These are phyloP conservation scores for Paulownia fortunei DNA, from an alignment of 257 asterid species.

Conservation along the genomic window DNA sequence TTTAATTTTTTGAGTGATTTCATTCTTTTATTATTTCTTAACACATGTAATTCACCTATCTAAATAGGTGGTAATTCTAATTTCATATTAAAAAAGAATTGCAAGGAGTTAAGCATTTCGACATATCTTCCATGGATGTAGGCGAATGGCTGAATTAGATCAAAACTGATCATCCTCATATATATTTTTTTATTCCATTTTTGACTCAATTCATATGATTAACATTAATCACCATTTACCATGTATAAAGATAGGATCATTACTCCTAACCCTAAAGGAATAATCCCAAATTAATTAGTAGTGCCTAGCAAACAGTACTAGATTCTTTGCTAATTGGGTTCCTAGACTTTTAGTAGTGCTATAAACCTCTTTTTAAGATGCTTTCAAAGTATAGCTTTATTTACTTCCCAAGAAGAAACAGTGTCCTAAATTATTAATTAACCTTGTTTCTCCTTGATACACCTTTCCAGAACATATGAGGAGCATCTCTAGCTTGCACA, in stretches of 20 bases:
- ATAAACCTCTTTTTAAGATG: constrained; percentile 22
- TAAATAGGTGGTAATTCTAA: too few relatives aligned
- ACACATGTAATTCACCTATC: too few relatives aligned
- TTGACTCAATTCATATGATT: too few relatives aligned
- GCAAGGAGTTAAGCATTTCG: too few relatives aligned
- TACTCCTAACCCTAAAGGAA: background rate
- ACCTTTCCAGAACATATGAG: constrained; percentile 19
- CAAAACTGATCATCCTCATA: too few relatives aligned
- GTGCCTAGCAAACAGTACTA: background rate
- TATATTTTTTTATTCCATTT: too few relatives aligned
- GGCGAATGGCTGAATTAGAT: too few relatives aligned
- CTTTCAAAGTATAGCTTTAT: background rate
- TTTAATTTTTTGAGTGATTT: too few relatives aligned
- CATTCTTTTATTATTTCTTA: too few relatives aligned
- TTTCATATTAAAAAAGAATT: too few relatives aligned
- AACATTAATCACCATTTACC: background rate
- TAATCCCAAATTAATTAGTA: background rate
- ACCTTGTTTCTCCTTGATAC: background rate
- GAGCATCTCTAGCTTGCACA: constrained; percentile 26
- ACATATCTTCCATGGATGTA: too few relatives aligned
- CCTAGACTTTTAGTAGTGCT: constrained; percentile 18
- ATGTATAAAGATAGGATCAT: background rate
- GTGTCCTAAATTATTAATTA: background rate
- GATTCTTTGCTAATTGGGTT: constrained; percentile 2
- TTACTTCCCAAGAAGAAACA: background rate